Evolutionary conservation across 768 basidiomycete genomes (phyloP).

Genomic region (Suillus discolor): DNA sequence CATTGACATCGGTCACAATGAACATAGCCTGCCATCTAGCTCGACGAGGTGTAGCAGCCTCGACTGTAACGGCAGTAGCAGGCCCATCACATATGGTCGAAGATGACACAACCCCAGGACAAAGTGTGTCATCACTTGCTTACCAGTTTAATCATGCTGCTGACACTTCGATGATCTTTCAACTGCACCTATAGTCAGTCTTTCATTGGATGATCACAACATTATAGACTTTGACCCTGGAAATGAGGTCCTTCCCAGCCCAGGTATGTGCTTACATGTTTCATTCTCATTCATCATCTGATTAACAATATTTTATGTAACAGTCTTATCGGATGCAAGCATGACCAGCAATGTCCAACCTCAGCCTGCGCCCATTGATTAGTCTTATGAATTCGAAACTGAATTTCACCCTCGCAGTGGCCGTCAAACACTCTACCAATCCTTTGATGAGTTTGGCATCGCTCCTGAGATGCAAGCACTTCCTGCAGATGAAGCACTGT

Average conservation of each 20-base stretch:
- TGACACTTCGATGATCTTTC: not conserved
- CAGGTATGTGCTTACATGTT: not conserved
- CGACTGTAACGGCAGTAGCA: not conserved
- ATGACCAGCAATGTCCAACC: not conserved
- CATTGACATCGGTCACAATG: no score
- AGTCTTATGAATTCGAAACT: no score
- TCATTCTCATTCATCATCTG: not conserved
- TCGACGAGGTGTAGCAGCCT: not conserved
- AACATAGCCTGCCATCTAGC: not conserved
- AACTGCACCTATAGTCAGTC: not conserved
- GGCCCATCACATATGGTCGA: not conserved
- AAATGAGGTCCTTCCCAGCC: not conserved
- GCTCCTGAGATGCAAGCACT: not conserved
- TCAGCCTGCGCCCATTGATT: no score
- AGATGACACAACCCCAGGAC: not conserved
- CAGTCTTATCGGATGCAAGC: not conserved
- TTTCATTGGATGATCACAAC: not conserved
- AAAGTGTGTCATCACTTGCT: not conserved
- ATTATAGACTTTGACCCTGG: not conserved
- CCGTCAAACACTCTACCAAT: conserved; percentile 4
- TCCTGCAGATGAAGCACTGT: conserved; percentile 12
- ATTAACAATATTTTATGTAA: not conserved
- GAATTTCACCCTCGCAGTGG: conserved; percentile 28
- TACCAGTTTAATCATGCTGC: no score
- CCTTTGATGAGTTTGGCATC: conserved; percentile 18